These are phyloP conservation scores for Skeletonema menzelii DNA, from an alignment of 108 stramenopile species.

Conservation along the genomic window DNA sequence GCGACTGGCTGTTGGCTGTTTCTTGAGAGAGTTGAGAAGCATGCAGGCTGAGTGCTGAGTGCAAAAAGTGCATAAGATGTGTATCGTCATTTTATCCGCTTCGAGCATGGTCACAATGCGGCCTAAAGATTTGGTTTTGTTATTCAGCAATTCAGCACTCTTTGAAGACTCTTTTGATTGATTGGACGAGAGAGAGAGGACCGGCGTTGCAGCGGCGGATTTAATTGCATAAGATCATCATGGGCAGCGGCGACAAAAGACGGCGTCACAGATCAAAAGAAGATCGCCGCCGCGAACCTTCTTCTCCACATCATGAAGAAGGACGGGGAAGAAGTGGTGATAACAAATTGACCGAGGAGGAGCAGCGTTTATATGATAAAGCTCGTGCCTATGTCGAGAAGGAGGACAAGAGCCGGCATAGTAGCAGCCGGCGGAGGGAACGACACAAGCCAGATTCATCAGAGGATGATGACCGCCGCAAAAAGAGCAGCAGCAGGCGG, in stretches of 20 bases:
- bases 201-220: too few relatives aligned
- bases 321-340: neutral
- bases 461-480: neutral
- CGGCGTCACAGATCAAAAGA: neutral
- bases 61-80: too few relatives aligned
- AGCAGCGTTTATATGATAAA: constrained; percentile 36
- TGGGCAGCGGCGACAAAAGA: constrained; percentile 1
- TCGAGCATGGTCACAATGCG: too few relatives aligned
- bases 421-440: neutral
- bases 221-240: neutral
- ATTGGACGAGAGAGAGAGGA: too few relatives aligned
- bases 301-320: neutral
- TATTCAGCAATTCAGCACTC: too few relatives aligned
- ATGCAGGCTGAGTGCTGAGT: too few relatives aligned
- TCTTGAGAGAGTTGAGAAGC: too few relatives aligned
- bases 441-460: too few relatives aligned
- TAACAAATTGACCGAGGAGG: constrained; percentile 35
- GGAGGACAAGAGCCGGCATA: constrained; percentile 3
- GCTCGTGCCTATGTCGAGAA: constrained; percentile 36
- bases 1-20: too few relatives aligned
- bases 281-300: constrained; percentile 3
- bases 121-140: too few relatives aligned
- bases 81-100: too few relatives aligned
- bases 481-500: neutral
- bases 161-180: too few relatives aligned